Evolutionary conservation across 2,329 filamentous ascomycete species (phyloP), one percentile per base, ranked within the genome.

Genomic region (Exophiala sp.): DNA sequence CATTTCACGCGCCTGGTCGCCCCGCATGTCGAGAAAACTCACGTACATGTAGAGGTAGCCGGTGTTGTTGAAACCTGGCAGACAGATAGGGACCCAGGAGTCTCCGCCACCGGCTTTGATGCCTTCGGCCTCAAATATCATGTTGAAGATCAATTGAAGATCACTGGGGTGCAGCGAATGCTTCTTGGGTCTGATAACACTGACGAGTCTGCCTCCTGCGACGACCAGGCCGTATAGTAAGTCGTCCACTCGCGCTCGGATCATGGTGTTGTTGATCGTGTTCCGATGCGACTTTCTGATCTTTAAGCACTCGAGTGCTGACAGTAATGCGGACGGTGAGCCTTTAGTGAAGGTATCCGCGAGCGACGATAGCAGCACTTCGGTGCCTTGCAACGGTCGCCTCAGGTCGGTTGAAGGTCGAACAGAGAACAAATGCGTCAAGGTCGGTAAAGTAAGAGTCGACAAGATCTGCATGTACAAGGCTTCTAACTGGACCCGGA

Each of bases 31-130:
- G 55, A 98, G 79, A 66, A 97, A 98, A 73, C 88, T 95, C 65
- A 98, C 93, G 64, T 97, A 98, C 89, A 98, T 97, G 72, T 98
- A 96, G 1, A 98, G 77, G 65, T 95, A 98, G 21, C 93, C 94
- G 44, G 83, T 86, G 66, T 88, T 97, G 71, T 98, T 98, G 72
- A 98, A 98, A 3, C 90, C 91, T 0, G 93, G 94, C 2, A 98
- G 77, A 62, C 93, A 98, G 5, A 98, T 76, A 0, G 93, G 93
- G 41, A 97, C 91, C 93, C 93, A 98, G 62, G 91, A 96, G 68
- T 98, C 93, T 23, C 91, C 93, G n/a, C 81, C 89, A 4, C 87
- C 90, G 16, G 88, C 85, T 65, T 93, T 91, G 65, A 98, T 85
- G 37, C 88, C 86, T 42, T 88, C 88, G 1, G 91, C 93, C 70